Base-by-base conservation (phyloP, 75 land plant genomes). In the Ceratopteris richardii region DNA sequence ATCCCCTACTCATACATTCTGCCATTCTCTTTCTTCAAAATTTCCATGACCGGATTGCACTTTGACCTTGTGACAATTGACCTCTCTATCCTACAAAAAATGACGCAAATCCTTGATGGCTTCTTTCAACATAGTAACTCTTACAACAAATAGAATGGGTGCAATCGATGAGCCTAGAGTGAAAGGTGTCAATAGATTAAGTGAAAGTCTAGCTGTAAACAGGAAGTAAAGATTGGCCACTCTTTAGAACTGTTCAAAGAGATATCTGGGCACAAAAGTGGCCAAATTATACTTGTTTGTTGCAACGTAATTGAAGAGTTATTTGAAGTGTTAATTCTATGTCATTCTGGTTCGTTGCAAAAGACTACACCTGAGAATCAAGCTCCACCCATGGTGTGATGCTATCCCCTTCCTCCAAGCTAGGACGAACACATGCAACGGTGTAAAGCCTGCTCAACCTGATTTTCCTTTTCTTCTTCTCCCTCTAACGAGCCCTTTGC, bases 71-170 rank as follows among this genome's bases (percentile, higher is more conserved):
- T 84, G 48, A 29, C 43, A 42, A 37, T 90, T 90, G 3, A 90
- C 87, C 56, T 87, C 77, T 54, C 70, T 65, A 58, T 90, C 96
- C 82, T 73, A 70, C 19, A 68, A 54, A 62, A 83, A 80, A 28
- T 91, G 68, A n/a, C 72, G 76, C 92, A 88, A 91, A 66, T 91
- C 97, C 44, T 91, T 93, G 42, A 91, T 44, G n/a, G 84, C 93
- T 57, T 91, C 97, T 44, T 91, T 91, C 2, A 61, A 54, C 93
- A 91, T 87, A 62, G 86, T 87, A 5, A 84, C 63, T 9, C 93
- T 93, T 0, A 90, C 83, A 10, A 90, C 96, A 61, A 90, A 81
- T 2, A 82, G 83, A 40, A 90, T 71, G 1, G 96, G 96, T 9
- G 83, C 85, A 63, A 87, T 75, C 44, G 81, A 30, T 65, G 88